phyloP scores from a whole-genome alignment of 2,329 filamentous ascomycete genomes.

The Cyanodermella asteris region DNA sequence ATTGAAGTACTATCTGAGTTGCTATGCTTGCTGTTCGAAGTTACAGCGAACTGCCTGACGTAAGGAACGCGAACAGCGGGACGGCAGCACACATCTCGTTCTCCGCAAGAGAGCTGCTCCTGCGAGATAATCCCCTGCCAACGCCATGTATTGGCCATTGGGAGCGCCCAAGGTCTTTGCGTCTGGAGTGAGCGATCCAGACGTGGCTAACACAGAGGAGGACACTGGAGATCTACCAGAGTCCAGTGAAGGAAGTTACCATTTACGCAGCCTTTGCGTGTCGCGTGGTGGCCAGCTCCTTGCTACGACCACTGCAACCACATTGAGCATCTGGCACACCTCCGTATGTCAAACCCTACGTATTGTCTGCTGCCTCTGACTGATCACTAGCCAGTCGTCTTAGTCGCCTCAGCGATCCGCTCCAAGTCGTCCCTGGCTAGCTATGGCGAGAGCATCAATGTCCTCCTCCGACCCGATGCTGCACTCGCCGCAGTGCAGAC shows the following conservation, averaged over 20 bases:
- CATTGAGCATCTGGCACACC: slow-evolving; percentile 89
- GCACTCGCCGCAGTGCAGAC: slow-evolving; percentile 85
- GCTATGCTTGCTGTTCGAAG: no score
- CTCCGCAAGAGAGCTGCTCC: no score
- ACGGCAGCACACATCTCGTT: no score
- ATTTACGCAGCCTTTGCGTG: slow-evolving; percentile 50
- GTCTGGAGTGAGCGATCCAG: slow-evolving; percentile 26
- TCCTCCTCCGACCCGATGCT: slow-evolving; percentile 76
- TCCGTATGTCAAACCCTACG: slow-evolving; percentile 35
- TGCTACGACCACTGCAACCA: slow-evolving; percentile 64
- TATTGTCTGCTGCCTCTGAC: slow-evolving; percentile 9
- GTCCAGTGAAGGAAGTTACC: slow-evolving; percentile 8
- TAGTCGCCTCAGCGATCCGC: slow-evolving; percentile 66
- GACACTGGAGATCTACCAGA: slow-evolving; percentile 13
- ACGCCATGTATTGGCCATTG: slow-evolving; percentile 71
- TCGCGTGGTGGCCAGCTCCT: slow-evolving; percentile 67
- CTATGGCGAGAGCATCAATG: slow-evolving; percentile 67
- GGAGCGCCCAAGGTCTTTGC: slow-evolving; percentile 68
- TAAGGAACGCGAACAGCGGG: no score
- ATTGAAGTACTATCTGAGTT: no score
- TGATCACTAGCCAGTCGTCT: slow-evolving; percentile 51
- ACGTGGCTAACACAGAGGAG: slow-evolving; percentile 41
- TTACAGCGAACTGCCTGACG: no score
- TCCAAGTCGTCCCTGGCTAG: slow-evolving; percentile 57
- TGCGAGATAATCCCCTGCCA: no score